Evolutionary conservation across 306 rosid genomes (phyloP).

Genomic region (Dryas drummondii): DNA sequence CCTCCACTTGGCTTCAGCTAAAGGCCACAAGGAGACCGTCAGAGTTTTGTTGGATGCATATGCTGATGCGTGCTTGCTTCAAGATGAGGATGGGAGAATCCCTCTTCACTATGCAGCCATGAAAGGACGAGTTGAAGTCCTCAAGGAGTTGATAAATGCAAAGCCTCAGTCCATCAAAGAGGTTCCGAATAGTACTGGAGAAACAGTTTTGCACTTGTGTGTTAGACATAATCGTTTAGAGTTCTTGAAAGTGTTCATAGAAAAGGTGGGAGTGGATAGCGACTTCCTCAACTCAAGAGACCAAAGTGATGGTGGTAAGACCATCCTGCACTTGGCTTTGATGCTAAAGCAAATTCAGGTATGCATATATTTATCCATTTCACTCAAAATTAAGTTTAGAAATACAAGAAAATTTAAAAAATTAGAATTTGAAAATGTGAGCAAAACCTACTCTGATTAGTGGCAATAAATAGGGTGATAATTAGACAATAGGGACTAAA

Average conservation of each 20-base stretch:
- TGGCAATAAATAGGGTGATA: too few species aligned
- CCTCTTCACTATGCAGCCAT: constrained; percentile 7
- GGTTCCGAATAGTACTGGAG: background rate
- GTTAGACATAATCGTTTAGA: background rate
- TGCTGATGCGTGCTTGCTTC: background rate
- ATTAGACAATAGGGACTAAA: too few species aligned
- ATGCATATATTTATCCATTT: too few species aligned
- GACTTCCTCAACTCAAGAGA: background rate
- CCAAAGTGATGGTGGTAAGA: background rate
- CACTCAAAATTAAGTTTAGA: too few species aligned
- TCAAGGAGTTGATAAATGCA: background rate
- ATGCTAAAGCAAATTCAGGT: constrained; percentile 2
- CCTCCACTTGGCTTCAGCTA: constrained; percentile 16
- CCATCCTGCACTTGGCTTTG: constrained; percentile 2
- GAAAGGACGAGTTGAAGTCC: background rate
- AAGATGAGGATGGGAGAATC: constrained; percentile 13
- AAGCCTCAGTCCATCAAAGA: background rate
- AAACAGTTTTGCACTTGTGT: background rate
- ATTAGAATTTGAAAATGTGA: too few species aligned
- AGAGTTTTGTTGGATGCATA: background rate
- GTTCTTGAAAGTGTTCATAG: background rate
- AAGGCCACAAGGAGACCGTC: constrained; percentile 15
- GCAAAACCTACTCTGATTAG: too few species aligned
- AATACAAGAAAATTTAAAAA: too few species aligned
- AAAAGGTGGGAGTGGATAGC: background rate